Percentiles rank a stretch among this genome's conserved stretches.
These are phyloP conservation scores for Ocimum tenuiflorum DNA, from an alignment of 257 asterid genomes.

Conservation along the genomic window DNA sequence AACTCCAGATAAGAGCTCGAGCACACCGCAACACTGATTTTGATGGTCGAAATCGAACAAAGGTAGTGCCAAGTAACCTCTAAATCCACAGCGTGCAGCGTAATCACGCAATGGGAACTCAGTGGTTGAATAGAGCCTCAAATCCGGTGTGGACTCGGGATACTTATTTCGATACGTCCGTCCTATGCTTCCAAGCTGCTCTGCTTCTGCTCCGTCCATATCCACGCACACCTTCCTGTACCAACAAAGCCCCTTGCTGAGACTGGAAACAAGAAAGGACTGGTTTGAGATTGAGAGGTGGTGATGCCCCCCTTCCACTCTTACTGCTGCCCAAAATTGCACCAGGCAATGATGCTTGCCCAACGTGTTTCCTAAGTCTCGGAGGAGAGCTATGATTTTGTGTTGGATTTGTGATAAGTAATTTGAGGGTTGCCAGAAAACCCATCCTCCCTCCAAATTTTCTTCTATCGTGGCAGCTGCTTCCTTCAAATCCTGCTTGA, in stretches of 20 bases:
- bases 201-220: neutral
- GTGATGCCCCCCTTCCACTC: neutral
- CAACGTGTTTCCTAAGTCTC: no score
- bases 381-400: neutral
- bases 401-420: neutral
- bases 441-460: neutral
- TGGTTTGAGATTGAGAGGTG: slow-evolving; percentile 13
- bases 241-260: slow-evolving; percentile 8
- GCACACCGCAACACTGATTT: neutral
- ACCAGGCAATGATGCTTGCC: neutral
- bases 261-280: slow-evolving; percentile 5
- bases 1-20: neutral
- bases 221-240: slow-evolving; percentile 3
- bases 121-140: neutral
- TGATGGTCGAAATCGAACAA: neutral
- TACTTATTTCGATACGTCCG: neutral
- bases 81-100: neutral
- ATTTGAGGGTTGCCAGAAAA: no score
- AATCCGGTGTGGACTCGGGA: neutral
- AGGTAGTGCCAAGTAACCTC: neutral
- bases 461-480: neutral
- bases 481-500: neutral
- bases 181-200: neutral
- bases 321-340: neutral
- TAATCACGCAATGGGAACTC: neutral